These are phyloP conservation scores for Plasmopara viticola DNA, from an alignment of 352 stramenopile species.

Conservation along the genomic window DNA sequence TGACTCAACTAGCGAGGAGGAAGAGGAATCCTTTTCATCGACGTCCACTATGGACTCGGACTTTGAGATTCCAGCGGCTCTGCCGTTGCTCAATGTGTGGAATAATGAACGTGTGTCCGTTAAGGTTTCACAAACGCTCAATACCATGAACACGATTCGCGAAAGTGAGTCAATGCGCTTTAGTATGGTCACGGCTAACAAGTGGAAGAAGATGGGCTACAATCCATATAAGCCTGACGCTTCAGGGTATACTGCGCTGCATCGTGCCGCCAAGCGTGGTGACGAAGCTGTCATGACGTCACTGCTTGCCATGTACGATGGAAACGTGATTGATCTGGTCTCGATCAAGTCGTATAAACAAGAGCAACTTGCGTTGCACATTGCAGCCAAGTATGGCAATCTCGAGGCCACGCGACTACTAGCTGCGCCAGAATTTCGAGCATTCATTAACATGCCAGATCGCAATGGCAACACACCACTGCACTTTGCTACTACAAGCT, in stretches of 20 bases:
- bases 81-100: slow-evolving; percentile 58
- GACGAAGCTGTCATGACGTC: slow-evolving; percentile 60
- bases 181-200: slow-evolving; percentile 68
- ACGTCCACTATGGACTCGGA: slow-evolving; percentile 83
- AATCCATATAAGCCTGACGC: slow-evolving; percentile 77
- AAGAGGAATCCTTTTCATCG: slow-evolving; percentile 68
- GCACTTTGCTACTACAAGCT: slow-evolving; percentile 73
- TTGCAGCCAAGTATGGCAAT: slow-evolving; percentile 77
- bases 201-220: slow-evolving; percentile 83
- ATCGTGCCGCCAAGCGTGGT: slow-evolving; percentile 66
- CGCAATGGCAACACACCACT: slow-evolving; percentile 78
- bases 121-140: slow-evolving; percentile 54
- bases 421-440: slow-evolving; percentile 45
- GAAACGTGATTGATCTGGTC: slow-evolving; percentile 55
- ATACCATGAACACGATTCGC: slow-evolving; percentile 58
- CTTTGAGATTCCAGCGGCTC: slow-evolving; percentile 69
- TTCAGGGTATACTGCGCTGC: slow-evolving; percentile 73
- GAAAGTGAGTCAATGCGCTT: slow-evolving; percentile 76
- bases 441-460: slow-evolving; percentile 55
- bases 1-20: slow-evolving; percentile 26
- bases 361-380: slow-evolving; percentile 72
- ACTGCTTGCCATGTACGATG: slow-evolving; percentile 78
- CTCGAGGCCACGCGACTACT: slow-evolving; percentile 49
- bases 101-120: slow-evolving; percentile 60
- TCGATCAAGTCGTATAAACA: slow-evolving; percentile 64